A percentile compares a stretch with the other conserved stretches of the same genome.
Evolutionary conservation across 192 early-diverging fungal genomes (phyloP).

Genomic region (Coemansia sp.): DNA sequence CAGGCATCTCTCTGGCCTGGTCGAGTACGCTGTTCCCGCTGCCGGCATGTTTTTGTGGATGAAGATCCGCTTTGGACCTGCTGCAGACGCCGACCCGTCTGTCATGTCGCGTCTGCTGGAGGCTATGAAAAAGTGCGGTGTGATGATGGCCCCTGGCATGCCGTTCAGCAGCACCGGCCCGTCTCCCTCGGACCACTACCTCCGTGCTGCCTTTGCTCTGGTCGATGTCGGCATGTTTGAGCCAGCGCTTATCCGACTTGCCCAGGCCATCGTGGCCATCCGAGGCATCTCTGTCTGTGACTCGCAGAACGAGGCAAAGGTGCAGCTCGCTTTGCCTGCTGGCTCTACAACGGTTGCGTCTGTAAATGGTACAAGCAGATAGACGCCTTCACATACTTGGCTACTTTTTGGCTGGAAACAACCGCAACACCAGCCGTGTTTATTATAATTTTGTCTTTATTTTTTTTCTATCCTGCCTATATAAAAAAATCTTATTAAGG

Average conservation of each 20-base stretch:
- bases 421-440: too few relatives aligned
- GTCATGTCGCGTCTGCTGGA: constrained; percentile 41
- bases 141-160: constrained; percentile 52
- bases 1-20: constrained; percentile 61
- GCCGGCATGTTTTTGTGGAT: constrained; percentile 94
- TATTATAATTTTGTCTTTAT: too few relatives aligned
- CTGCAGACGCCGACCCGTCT: constrained; percentile 16
- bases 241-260: constrained; percentile 43
- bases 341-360: too few relatives aligned
- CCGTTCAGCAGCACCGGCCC: constrained; percentile 34
- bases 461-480: background rate
- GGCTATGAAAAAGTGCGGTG: constrained; percentile 47
- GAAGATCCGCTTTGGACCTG: constrained; percentile 47
- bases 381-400: too few relatives aligned
- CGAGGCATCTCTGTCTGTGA: constrained; percentile 1
- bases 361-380: too few relatives aligned
- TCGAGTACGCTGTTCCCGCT: constrained; percentile 60
- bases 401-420: too few relatives aligned
- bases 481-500: background rate
- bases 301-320: background rate
- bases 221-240: constrained; percentile 51
- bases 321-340: background rate
- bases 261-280: constrained; percentile 34
- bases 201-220: constrained; percentile 50
- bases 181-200: constrained; percentile 17